These are phyloP conservation scores for Alternaria gansuensis DNA, from an alignment of 2,329 filamentous ascomycete genomes.

Conservation along the genomic window DNA sequence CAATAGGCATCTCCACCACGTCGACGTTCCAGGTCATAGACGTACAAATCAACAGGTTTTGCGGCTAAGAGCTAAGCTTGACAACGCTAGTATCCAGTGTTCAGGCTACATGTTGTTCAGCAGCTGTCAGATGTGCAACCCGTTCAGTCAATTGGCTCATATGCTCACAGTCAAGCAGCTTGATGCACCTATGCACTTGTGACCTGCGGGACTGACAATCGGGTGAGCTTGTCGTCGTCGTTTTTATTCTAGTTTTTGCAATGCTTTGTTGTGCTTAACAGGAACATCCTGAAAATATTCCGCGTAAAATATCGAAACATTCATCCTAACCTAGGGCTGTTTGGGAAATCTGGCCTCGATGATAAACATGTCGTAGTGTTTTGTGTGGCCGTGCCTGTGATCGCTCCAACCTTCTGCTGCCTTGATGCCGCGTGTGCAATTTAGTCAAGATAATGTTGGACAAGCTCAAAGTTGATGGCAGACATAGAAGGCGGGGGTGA, in stretches of 20 bases:
- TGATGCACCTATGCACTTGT: neutral
- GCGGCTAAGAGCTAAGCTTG: neutral
- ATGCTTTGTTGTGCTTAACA: neutral
- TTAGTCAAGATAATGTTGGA: neutral
- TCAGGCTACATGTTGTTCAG: neutral
- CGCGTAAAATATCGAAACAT: neutral
- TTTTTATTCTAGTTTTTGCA: too few species aligned
- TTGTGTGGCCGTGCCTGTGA: neutral
- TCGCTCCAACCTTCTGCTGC: neutral
- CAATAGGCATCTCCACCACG: neutral
- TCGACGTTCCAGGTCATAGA: neutral
- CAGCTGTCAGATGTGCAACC: neutral
- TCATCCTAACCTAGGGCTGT: neutral
- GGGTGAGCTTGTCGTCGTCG: neutral
- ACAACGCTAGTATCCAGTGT: neutral
- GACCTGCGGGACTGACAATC: neutral
- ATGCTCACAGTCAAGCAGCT: constrained; percentile 1
- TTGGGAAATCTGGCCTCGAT: neutral
- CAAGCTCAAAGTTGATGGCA: neutral
- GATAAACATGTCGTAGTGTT: neutral
- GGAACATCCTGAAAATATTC: neutral
- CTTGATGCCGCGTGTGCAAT: neutral
- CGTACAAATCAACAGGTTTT: constrained; percentile 1
- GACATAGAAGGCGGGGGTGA: neutral
- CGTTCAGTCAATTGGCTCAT: neutral